Evolutionary conservation across 2,329 filamentous ascomycete genomes (phyloP), one percentile per base, ranked within the genome.

Genomic region (Coleophoma cylindrospora): DNA sequence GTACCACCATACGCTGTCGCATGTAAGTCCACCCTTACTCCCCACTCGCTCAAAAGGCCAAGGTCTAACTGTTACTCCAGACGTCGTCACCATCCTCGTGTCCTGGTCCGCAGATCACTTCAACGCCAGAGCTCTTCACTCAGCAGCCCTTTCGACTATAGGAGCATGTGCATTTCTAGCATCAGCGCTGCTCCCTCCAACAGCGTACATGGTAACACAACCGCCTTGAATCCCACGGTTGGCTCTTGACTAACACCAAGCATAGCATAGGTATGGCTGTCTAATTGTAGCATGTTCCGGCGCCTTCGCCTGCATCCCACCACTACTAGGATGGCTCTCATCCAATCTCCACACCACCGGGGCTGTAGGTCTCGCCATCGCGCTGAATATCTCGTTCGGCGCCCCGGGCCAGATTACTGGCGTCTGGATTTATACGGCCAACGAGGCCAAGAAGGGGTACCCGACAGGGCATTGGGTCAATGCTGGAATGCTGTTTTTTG

Each of bases 401-500:
- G 84, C 83, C 0, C 74, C 84, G 0, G 85, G 86, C 0, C 85
- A 89, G 64, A 89, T 89, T 38, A 77, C 81, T 0, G 86, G 84
- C 0, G 83, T 87, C 1, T 89, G 84, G 84, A 88, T 87, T 54
- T 89, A 88, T 67, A 85, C 84, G 61, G 72, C 78, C 1, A 68
- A 77, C 11, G 83, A 89, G 64, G 76, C 74, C 15, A 64, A 68
- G 19, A 67, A 57, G 10, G 85, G 86, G 0, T 89, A 86, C 62
- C 83, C 83, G 0, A 88, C 84, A 0, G 86, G 86, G 0, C 84
- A 89, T 61, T 87, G 81, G 79, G 77, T 75, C 4, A 86, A 86
- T 61, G 81, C 80, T 2, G 81, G 69, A 11, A 65, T 86, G 56
- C 59, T 86, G 38, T 68, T 86, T 12, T 75, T 84, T 43, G 81